Base-by-base conservation (phyloP, 2,329 filamentous ascomycete species). In the Blastomyces parvus region DNA sequence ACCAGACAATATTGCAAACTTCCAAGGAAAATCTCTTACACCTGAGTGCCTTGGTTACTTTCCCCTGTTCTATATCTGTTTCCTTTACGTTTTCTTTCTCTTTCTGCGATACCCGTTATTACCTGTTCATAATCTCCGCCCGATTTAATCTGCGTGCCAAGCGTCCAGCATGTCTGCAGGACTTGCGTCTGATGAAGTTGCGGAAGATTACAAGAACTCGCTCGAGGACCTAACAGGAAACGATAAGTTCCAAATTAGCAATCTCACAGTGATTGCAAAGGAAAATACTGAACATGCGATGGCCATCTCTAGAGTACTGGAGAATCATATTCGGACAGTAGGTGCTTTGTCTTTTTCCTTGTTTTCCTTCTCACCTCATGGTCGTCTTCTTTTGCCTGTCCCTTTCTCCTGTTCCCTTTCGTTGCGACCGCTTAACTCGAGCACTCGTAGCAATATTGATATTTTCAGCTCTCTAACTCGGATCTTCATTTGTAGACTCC, bases 251-350 rank as follows among this genome's bases (percentile, higher is more conserved):
- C 93, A 97, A 78, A 99, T 99, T 76, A 93, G 89, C 82, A 97
- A 95, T 78, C 79, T 99, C 78, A 99, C 94, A 66, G 87, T 96
- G 75, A 97, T 99, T 78, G 94, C 94, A 65, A 91, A 95, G 76
- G 94, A 99, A 77, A 96, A 96, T 72, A 97, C 92, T 68, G 91
- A 96, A 77, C 89, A 97, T 80, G 94, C 94, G 44, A 86, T 95
- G 76, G 90, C 89, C 68, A 97, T 99, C 71, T 92, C 94, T 22
- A 86, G 90, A 71, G 90, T 90, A 59, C 80, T 99, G 70, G 90
- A 96, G 75, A 89, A 92, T 67, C 94, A 99, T 73, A 97, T 99
- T 76, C 88, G 91, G 77, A 89, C 89, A 83, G 94, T 97, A 90
- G 84, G 91, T 83, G 61, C 44, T 65, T 60, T 66, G 61, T 64